These are phyloP conservation scores for Erigeron philadelphicus DNA, from an alignment of 140 eudicot genomes.

Conservation along the genomic window DNA sequence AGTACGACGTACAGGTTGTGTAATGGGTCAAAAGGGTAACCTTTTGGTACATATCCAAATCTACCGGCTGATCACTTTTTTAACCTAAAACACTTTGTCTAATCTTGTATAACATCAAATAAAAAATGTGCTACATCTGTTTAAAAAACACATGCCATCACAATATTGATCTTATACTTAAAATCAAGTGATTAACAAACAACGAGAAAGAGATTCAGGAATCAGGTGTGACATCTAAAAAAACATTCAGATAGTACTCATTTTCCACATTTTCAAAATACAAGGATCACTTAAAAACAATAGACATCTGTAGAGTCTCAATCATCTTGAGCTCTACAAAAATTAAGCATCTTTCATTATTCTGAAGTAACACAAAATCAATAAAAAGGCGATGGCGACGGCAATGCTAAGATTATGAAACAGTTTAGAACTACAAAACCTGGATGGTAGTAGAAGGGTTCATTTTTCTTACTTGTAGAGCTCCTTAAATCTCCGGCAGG, in stretches of 20 bases:
- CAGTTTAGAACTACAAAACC: constrained; percentile 21
- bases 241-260: constrained; percentile 1
- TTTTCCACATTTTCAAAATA: neutral
- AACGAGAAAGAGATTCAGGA: constrained; percentile 10
- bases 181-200: neutral
- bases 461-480: constrained; percentile 50
- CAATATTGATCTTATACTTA: neutral
- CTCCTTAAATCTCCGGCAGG: constrained; percentile 67
- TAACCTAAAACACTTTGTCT: neutral
- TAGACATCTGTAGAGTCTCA: constrained; percentile 14
- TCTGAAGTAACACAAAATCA: constrained; percentile 12
- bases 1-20: too few relatives aligned
- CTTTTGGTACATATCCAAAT: neutral
- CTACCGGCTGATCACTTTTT: neutral
- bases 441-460: neutral
- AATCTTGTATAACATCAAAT: neutral
- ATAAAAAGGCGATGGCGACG: constrained; percentile 2
- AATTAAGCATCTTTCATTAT: constrained; percentile 21
- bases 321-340: constrained; percentile 18
- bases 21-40: neutral
- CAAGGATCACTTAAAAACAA: neutral
- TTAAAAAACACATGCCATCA: neutral
- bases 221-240: constrained; percentile 7
- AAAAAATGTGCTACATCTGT: neutral
- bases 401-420: constrained; percentile 22